phyloP scores from a whole-genome alignment of 805 yeast genomes.

The Ogataea nonfermentans region DNA sequence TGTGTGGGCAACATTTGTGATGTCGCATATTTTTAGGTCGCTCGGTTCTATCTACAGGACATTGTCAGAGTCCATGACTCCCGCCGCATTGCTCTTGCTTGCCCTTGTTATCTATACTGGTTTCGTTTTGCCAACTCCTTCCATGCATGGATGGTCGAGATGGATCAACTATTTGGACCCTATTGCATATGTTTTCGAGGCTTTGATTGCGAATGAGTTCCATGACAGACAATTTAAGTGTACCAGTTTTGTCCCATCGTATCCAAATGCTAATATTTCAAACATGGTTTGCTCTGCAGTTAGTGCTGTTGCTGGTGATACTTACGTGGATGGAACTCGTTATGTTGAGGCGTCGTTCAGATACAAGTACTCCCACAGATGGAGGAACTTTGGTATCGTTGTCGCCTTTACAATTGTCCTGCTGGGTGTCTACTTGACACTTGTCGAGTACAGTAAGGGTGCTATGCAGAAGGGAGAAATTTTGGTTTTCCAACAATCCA shows the following conservation, averaged over 20 bases:
- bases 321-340: slow-evolving; percentile 54
- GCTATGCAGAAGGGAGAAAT: slow-evolving; percentile 73
- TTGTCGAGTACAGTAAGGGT: slow-evolving; percentile 58
- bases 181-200: slow-evolving; percentile 53
- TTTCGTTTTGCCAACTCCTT: slow-evolving; percentile 52
- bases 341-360: slow-evolving; percentile 50
- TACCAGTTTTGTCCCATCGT: slow-evolving; percentile 46
- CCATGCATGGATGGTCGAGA: slow-evolving; percentile 59
- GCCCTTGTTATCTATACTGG: slow-evolving; percentile 52
- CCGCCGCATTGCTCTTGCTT: slow-evolving; percentile 49
- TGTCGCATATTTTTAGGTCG: slow-evolving; percentile 53
- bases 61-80: slow-evolving; percentile 53
- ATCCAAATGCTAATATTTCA: slow-evolving; percentile 20
- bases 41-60: slow-evolving; percentile 48
- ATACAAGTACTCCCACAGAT: slow-evolving; percentile 56
- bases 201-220: slow-evolving; percentile 59
- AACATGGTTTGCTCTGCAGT: slow-evolving; percentile 38
- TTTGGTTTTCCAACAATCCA: slow-evolving; percentile 52
- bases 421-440: slow-evolving; percentile 48
- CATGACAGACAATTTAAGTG: slow-evolving; percentile 46
- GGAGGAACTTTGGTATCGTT: slow-evolving; percentile 80
- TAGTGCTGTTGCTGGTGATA: slow-evolving; percentile 58
- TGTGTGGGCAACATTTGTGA: slow-evolving; percentile 41
- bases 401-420: slow-evolving; percentile 56
- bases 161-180: slow-evolving; percentile 63